Evolutionary conservation across 2,329 filamentous ascomycete species (phyloP), one percentile per base, ranked within the genome.

Genomic region (Fusarium citri): DNA sequence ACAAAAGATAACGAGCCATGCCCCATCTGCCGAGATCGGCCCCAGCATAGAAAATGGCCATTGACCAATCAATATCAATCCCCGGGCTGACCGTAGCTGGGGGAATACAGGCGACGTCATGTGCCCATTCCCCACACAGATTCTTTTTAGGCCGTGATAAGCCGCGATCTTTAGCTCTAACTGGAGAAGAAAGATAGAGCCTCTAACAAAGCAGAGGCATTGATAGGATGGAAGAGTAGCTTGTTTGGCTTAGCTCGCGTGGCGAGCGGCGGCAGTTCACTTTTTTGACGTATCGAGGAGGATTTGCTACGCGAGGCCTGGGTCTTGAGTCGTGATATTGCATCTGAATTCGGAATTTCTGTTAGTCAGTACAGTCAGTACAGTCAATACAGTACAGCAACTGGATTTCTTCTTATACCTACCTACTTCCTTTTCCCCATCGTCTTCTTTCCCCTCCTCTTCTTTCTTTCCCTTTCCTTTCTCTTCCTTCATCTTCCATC

Each of bases 111-210:
- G 56, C 64, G 66, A 75, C 73, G 73, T 75, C 73, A 75, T 74
- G 73, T 69, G 72, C 49, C 47, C 49, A 57, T 48, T 40, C 62
- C 55, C 71, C 68, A 56, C 58, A 54, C 62, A 53, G 43, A 60
- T 20, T 47, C 49, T 59, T 31, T 63, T 68, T 68, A 76, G 74
- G 72, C 76, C 76, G 76, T 68, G 69, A 74, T 76, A 77, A 78
- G 72, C 76, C 76, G 76, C 75, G 62, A 64, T 20, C 37, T 26
- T 56, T 65, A 55, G 42, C 61, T 65, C 28, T n/a, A 34, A 41
- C 49, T 41, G 49, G 31, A 50, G 28, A 50, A 50, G 20, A 30
- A 22, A n/a, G 40, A 51, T 31, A 50, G 22, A 50, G 18, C 15
- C 18, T 37, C 48, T 37, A 22, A 51, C 23, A 41, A 34, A 26